Percentiles rank a stretch among this genome's conserved stretches.
Evolutionary conservation across 2,329 filamentous ascomycete genomes (phyloP).

Genomic region (Talaromyces atroroseus): DNA sequence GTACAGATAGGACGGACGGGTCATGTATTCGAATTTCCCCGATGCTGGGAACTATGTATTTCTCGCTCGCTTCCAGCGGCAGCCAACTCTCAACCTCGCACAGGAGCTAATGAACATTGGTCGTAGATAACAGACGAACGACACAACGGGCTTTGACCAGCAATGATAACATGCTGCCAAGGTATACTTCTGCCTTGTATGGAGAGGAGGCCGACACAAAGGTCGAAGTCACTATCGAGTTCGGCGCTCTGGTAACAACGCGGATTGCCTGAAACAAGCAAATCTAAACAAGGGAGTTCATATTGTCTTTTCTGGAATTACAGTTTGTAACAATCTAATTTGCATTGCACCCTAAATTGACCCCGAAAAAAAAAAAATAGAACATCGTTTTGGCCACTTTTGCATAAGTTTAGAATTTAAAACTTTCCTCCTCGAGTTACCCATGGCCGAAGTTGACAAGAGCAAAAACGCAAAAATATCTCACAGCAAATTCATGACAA

Average conservation of each 20-base stretch:
- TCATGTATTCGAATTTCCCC: neutral
- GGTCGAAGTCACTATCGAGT: neutral
- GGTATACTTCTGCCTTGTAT: constrained; percentile 1
- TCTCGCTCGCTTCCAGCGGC: neutral
- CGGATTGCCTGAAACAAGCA: neutral
- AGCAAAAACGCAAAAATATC: neutral
- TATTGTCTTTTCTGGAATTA: neutral
- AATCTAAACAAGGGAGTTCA: neutral
- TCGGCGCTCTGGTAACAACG: neutral
- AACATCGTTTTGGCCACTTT: constrained; percentile 1
- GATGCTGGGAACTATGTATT: neutral
- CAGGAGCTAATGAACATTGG: neutral
- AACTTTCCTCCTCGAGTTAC: neutral
- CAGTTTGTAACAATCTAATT: too few relatives aligned
- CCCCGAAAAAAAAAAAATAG: neutral
- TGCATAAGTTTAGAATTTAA: neutral
- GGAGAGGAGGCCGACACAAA: neutral
- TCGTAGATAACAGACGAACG: neutral
- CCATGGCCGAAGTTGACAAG: neutral
- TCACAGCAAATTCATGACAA: neutral
- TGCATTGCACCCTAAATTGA: too few relatives aligned
- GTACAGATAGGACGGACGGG: neutral
- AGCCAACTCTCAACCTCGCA: neutral
- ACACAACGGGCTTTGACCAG: neutral
- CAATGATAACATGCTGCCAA: neutral